Conservation (phyloP, 1,284 basidiomycete species). For the Moesziomyces globuligerus region DNA sequence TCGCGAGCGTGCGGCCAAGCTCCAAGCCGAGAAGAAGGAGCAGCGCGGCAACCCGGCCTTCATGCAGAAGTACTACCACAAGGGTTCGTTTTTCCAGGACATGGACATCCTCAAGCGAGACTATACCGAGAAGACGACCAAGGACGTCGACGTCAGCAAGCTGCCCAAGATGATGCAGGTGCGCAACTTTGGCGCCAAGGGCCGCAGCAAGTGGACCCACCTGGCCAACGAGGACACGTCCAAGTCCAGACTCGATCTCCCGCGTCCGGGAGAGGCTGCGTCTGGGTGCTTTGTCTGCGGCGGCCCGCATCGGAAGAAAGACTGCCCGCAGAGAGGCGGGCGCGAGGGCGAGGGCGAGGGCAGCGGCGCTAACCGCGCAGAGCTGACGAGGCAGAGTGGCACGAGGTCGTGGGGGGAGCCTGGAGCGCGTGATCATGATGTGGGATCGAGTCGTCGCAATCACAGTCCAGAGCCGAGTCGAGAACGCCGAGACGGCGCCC, state of each 20-base stretch:
- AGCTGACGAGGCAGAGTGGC: background rate
- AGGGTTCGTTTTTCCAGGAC: constrained; percentile 95
- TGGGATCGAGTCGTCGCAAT: too few relatives aligned
- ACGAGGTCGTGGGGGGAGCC: constrained; percentile 4
- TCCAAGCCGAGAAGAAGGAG: constrained; percentile 66
- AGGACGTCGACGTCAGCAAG: constrained; percentile 80
- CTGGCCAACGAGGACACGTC: constrained; percentile 92
- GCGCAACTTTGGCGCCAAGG: constrained; percentile 91
- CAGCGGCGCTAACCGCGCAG: constrained; percentile 16
- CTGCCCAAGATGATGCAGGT: constrained; percentile 97
- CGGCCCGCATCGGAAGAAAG: constrained; percentile 61
- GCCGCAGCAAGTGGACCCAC: constrained; percentile 83
- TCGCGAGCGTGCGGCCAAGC: constrained; percentile 20
- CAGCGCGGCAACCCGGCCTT: constrained; percentile 87
- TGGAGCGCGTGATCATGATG: too few relatives aligned
- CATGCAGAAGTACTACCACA: constrained; percentile 98
- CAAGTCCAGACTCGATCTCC: constrained; percentile 54
- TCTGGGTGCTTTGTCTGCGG: constrained; percentile 84
- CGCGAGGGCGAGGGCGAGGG: constrained; percentile 9
- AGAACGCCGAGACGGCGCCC: too few relatives aligned
- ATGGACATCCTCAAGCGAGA: constrained; percentile 88
- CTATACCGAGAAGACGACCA: constrained; percentile 87
- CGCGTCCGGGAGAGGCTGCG: constrained; percentile 71
- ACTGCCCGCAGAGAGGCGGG: constrained; percentile 57
- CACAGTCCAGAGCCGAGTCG: too few relatives aligned